phyloP scores from a whole-genome alignment of 441 rosid species.

The Erodium chrysanthum region DNA sequence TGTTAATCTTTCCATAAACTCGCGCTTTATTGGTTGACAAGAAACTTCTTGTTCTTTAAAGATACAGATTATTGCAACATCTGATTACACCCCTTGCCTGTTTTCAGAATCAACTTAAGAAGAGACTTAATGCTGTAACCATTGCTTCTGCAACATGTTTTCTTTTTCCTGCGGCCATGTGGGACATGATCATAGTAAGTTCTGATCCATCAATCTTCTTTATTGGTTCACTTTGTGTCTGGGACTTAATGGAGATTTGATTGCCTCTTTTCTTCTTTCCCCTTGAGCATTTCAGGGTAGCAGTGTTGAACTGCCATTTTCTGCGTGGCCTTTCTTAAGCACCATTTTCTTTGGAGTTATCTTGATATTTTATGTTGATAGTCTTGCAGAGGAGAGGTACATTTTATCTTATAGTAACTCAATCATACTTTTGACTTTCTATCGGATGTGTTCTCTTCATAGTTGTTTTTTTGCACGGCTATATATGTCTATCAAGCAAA shows the following conservation, averaged over 20 bases:
- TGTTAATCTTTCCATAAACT: constrained; percentile 18
- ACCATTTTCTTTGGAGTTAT: constrained; percentile 66
- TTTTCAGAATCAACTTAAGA: constrained; percentile 70
- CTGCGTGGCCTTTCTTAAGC: constrained; percentile 81
- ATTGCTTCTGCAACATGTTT: constrained; percentile 79
- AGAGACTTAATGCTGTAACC: constrained; percentile 78
- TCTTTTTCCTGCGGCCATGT: constrained; percentile 91
- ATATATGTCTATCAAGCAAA: too few relatives aligned
- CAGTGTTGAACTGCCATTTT: constrained; percentile 50
- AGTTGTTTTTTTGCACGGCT: too few relatives aligned
- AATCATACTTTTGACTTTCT: neutral
- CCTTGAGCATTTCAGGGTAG: constrained; percentile 44
- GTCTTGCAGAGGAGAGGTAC: constrained; percentile 91
- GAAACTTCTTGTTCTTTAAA: neutral
- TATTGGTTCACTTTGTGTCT: constrained; percentile 7
- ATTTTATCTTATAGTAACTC: constrained; percentile 10
- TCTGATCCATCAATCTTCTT: constrained; percentile 1
- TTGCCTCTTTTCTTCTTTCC: constrained; percentile 11
- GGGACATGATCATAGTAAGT: constrained; percentile 86
- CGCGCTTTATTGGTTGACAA: constrained; percentile 13
- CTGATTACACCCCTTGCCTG: constrained; percentile 15
- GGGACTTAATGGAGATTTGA: constrained; percentile 15
- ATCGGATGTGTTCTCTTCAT: neutral
- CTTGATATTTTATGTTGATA: constrained; percentile 76
- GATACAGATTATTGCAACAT: neutral